Conservation (phyloP, 208 protist genomes). For the Trypanosoma rangeli region DNA sequence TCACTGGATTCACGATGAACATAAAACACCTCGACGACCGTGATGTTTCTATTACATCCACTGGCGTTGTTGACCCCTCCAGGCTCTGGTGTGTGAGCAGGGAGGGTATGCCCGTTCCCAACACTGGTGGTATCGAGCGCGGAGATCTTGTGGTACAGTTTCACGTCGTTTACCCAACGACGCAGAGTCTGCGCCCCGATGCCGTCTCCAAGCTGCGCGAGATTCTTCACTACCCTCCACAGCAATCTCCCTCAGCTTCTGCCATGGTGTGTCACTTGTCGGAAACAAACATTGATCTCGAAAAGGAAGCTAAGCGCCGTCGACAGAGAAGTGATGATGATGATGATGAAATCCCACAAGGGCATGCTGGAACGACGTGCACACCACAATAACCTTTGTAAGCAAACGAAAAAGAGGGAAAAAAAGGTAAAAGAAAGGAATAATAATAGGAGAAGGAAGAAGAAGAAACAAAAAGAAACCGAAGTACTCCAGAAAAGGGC, state of each 20-base stretch:
- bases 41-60: conserved; percentile 75
- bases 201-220: conserved; percentile 56
- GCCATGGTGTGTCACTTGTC: conserved; percentile 58
- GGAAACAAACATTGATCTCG: conserved; percentile 74
- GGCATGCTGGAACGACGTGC: conserved; percentile 65
- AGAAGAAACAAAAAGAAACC: conserved; percentile 16
- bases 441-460: conserved; percentile 14
- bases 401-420: conserved; percentile 9
- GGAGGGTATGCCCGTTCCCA: conserved; percentile 94
- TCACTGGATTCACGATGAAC: conserved; percentile 92
- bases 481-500: not conserved
- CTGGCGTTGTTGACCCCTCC: conserved; percentile 82
- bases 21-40: conserved; percentile 92
- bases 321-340: conserved; percentile 61
- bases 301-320: conserved; percentile 72
- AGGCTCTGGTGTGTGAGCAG: conserved; percentile 81
- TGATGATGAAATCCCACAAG: conserved; percentile 46
- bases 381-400: conserved; percentile 61
- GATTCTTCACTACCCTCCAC: conserved; percentile 73
- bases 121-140: conserved; percentile 86
- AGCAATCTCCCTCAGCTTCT: conserved; percentile 29
- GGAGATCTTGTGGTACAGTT: conserved; percentile 92
- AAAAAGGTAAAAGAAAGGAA: conserved; percentile 20
- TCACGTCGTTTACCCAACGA: conserved; percentile 85
- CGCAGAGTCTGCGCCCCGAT: conserved; percentile 2